Percentiles rank a stretch among this genome's conserved stretches.
These are phyloP conservation scores for Magnusiomyces tetraspermus DNA, from an alignment of 1,139 yeast genomes.

Conservation along the genomic window DNA sequence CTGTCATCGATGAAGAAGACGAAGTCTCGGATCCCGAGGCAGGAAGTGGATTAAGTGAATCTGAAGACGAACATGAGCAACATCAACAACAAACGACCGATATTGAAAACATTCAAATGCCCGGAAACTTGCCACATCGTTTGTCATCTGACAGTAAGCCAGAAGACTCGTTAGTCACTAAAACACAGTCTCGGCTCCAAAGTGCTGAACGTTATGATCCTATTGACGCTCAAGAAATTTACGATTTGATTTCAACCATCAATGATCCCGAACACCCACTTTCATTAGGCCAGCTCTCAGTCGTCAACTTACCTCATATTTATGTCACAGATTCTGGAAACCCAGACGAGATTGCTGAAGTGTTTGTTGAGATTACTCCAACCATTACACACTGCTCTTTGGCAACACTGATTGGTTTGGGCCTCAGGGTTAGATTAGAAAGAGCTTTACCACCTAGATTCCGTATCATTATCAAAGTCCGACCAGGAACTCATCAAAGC, in stretches of 20 bases:
- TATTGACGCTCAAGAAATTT: slow-evolving; percentile 70
- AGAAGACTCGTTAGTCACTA: neutral
- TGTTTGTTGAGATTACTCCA: slow-evolving; percentile 81
- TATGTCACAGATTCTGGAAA: slow-evolving; percentile 49
- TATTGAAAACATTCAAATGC: neutral
- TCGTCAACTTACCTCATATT: slow-evolving; percentile 79
- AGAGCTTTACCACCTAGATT: slow-evolving; percentile 80
- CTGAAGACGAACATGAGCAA: slow-evolving; percentile 7
- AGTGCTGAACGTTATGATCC: slow-evolving; percentile 41
- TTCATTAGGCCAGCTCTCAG: slow-evolving; percentile 89
- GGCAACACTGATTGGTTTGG: slow-evolving; percentile 92
- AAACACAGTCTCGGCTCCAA: neutral
- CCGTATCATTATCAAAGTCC: slow-evolving; percentile 68
- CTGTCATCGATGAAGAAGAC: slow-evolving; percentile 18
- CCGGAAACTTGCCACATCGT: neutral
- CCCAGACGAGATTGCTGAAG: slow-evolving; percentile 55
- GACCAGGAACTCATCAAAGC: slow-evolving; percentile 91
- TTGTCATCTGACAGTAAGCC: no score
- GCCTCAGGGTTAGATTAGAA: slow-evolving; percentile 84
- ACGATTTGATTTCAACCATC: slow-evolving; percentile 70
- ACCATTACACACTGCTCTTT: slow-evolving; percentile 96
- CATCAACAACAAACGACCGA: neutral
- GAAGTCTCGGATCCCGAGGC: slow-evolving; percentile 14
- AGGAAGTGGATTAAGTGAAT: slow-evolving; percentile 4
- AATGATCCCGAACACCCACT: slow-evolving; percentile 98